Percentiles rank a stretch among this genome's conserved stretches.
phyloP scores from a whole-genome alignment of 2,329 filamentous ascomycete species.

The Pseudogymnoascus sp. region DNA sequence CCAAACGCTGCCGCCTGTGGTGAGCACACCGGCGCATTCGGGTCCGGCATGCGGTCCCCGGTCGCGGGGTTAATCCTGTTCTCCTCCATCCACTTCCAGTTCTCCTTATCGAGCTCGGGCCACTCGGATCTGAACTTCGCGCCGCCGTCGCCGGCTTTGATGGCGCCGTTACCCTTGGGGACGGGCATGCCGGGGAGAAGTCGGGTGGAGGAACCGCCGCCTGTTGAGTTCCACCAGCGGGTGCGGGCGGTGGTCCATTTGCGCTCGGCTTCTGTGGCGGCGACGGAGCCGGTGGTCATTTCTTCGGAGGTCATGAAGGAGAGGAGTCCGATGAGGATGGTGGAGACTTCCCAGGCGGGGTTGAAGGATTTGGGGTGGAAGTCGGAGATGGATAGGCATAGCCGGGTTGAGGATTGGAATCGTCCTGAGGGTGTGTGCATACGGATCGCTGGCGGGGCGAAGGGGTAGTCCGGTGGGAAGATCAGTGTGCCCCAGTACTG shows the following conservation, averaged over 20 bases:
- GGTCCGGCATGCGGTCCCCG: constrained; percentile 56
- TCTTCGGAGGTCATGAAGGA: constrained; percentile 99
- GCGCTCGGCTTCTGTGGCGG: constrained; percentile 68
- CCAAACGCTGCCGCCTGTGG: constrained; percentile 56
- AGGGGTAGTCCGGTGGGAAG: constrained; percentile 94
- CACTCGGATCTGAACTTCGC: constrained; percentile 85
- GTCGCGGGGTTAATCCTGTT: constrained; percentile 71
- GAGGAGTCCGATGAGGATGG: constrained; percentile 86
- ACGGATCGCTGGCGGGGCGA: constrained; percentile 91
- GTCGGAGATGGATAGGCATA: constrained; percentile 93
- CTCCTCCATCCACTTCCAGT: constrained; percentile 85
- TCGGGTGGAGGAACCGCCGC: constrained; percentile 62
- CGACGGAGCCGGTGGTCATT: constrained; percentile 91
- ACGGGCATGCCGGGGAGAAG: constrained; percentile 44
- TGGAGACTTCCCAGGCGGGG: constrained; percentile 95
- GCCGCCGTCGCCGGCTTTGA: constrained; percentile 88
- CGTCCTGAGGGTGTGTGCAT: constrained; percentile 98
- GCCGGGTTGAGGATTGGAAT: constrained; percentile 84
- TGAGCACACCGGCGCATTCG: constrained; percentile 44
- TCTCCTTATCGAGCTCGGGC: constrained; percentile 82
- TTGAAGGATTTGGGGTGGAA: constrained; percentile 99
- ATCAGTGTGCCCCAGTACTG: constrained; percentile 98
- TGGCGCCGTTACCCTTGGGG: constrained; percentile 63
- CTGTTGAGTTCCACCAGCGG: constrained; percentile 95
- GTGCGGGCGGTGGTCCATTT: constrained; percentile 69